Conservation (phyloP, 176 grass and related monocot species). For the Oryza glaberrima region DNA sequence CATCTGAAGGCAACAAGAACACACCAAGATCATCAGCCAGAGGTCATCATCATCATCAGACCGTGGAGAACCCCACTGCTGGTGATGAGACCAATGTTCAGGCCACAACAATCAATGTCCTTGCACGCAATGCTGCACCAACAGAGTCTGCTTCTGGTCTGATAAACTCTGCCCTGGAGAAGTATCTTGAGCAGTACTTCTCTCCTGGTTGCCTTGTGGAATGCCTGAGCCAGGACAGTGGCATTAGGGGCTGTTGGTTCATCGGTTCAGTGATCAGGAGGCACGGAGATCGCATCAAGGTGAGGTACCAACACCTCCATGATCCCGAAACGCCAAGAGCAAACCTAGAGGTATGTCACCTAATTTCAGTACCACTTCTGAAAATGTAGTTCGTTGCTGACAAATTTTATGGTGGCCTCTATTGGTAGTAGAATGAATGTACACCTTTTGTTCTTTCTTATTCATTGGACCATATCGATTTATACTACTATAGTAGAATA, state of each 20-base stretch:
- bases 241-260: constrained; percentile 76
- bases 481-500: too few relatives aligned
- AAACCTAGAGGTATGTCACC: constrained; percentile 50
- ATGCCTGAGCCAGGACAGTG: constrained; percentile 62
- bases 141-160: constrained; percentile 1
- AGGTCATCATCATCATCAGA: not conserved
- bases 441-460: too few relatives aligned
- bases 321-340: constrained; percentile 38
- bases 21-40: constrained; percentile 35
- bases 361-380: not conserved
- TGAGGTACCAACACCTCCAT: constrained; percentile 58
- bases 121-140: not conserved
- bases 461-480: too few relatives aligned
- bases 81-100: not conserved
- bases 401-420: too few relatives aligned
- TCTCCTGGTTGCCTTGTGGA: constrained; percentile 47
- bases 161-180: constrained; percentile 7
- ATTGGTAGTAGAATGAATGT: too few relatives aligned
- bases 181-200: constrained; percentile 31
- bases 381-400: not conserved
- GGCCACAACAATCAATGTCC: not conserved
- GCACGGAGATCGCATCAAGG: constrained; percentile 40
- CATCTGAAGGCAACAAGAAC: constrained; percentile 1
- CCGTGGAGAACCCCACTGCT: not conserved
- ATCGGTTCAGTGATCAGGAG: constrained; percentile 52